Base-by-base conservation (phyloP, 192 early-diverging fungal genomes). In the Diversispora epigaea region DNA sequence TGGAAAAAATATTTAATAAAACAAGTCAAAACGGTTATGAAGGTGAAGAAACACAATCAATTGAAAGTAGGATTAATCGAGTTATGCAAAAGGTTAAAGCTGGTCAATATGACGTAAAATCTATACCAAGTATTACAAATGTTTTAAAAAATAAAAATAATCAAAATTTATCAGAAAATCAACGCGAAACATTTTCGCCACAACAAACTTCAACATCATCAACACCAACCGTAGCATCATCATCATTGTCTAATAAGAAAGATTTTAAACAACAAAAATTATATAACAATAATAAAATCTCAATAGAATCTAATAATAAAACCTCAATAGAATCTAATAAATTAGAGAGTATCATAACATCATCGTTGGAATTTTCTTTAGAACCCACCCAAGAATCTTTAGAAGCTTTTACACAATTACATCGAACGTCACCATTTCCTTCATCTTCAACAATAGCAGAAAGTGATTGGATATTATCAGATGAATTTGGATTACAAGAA, bases 401-500 rank as follows among this genome's bases (percentile, higher is more conserved):
- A 32, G 25, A 32, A 32, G 25, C 25, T 32, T 32, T 32, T 32
- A 32, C 25, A 32, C 0, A 32, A 32, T 32, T 32, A 32, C 25
- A 32, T 32, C 25, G 25, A 32, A 32, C 2, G 25, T 32, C 25
- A 32, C 2, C 25, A 32, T 32, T 44, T 0, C 9, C 46, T 43
- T 8, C 45, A 39, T 21, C 39, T 9, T 54, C 63, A 12, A 21
- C 60, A 54, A 17, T 54, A 17, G n/a, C 50, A 11, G 73, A 75
- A 44, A 56, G 32, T 65, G 73, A 75, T 75, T 75, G 61, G 73
- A 40, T 81, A 19, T 80, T 78, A 43, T 78, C 80, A 5, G 76
- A 83, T 68, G 82, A 85, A 45, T 83, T 85, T 78, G 84, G 84
- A 32, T 76, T 85, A 68, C 76, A 83, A 43, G 84, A 83, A 58